Evolutionary conservation across 306 rosid species (phyloP).

Genomic region (Trifolium pratense): DNA sequence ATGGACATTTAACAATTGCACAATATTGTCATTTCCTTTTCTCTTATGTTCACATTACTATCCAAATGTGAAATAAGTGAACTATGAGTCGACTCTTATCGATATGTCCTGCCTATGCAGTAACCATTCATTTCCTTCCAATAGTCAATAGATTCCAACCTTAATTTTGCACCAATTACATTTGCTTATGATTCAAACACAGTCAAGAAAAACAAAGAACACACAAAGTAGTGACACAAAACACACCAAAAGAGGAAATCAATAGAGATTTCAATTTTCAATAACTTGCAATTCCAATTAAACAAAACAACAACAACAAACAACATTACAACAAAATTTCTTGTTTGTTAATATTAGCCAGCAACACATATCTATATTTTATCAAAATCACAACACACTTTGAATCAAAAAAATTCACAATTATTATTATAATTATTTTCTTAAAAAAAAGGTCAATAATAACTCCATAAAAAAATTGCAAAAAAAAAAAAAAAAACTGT

Average conservation of each 20-base stretch:
- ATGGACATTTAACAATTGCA: slow-evolving; percentile 38
- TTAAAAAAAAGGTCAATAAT: slow-evolving; percentile 21
- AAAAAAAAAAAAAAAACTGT: slow-evolving; percentile 28
- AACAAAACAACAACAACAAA: slow-evolving; percentile 31
- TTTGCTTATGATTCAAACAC: slow-evolving; percentile 42
- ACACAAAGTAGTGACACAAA: slow-evolving; percentile 36
- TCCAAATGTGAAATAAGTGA: slow-evolving; percentile 32
- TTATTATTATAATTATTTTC: neutral
- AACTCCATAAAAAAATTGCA: neutral
- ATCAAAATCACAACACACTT: slow-evolving; percentile 44
- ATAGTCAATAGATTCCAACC: slow-evolving; percentile 36
- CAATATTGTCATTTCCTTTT: slow-evolving; percentile 16
- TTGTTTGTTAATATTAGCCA: slow-evolving; percentile 37
- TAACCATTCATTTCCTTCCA: slow-evolving; percentile 15
- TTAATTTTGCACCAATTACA: slow-evolving; percentile 45
- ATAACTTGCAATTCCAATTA: slow-evolving; percentile 44
- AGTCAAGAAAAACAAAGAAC: slow-evolving; percentile 43
- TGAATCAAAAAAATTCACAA: slow-evolving; percentile 24
- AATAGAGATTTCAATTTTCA: slow-evolving; percentile 42
- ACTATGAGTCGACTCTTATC: slow-evolving; percentile 40
- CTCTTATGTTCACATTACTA: slow-evolving; percentile 28
- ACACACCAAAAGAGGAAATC: slow-evolving; percentile 46
- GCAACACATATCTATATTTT: slow-evolving; percentile 35
- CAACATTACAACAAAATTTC: slow-evolving; percentile 38
- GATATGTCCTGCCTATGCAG: slow-evolving; percentile 29